phyloP scores from a whole-genome alignment of 495 filamentous ascomycete species.

The Trichodelitschia bisporula region DNA sequence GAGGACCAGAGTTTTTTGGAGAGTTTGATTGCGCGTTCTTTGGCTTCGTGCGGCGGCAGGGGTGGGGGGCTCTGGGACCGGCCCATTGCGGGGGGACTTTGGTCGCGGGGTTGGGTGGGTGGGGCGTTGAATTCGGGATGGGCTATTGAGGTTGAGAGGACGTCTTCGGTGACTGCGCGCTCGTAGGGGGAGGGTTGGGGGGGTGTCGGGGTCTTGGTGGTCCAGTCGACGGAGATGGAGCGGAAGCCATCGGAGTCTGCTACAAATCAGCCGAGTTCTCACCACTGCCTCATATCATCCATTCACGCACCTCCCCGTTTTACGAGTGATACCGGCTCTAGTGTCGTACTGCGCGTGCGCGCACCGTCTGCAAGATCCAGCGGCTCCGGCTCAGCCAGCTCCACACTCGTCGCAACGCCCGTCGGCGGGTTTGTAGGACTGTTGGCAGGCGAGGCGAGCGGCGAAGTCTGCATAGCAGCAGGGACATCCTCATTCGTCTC shows the following conservation, averaged over 20 bases:
- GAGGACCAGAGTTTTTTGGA: slow-evolving; percentile 70
- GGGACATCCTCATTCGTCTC: slow-evolving; percentile 79
- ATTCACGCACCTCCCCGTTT: no score
- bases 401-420: slow-evolving; percentile 25
- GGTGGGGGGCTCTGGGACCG: slow-evolving; percentile 56
- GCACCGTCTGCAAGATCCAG: slow-evolving; percentile 28
- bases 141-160: slow-evolving; percentile 7
- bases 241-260: no score
- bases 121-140: no score
- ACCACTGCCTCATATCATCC: no score
- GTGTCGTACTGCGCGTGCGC: no score
- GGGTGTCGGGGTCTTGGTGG: no score
- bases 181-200: slow-evolving; percentile 1
- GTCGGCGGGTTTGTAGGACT: slow-evolving; percentile 42
- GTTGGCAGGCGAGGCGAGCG: slow-evolving; percentile 61
- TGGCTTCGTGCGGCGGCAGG: slow-evolving; percentile 46
- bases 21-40: slow-evolving; percentile 59
- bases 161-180: slow-evolving; percentile 1
- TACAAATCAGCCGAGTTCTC: no score
- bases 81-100: no score
- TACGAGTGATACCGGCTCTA: neutral
- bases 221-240: neutral
- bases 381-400: slow-evolving; percentile 60
- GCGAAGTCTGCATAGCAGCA: slow-evolving; percentile 75
- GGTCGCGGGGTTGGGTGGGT: no score